Evolutionary conservation across 768 basidiomycete genomes (phyloP).

Genomic region (Agaricus subrufescens): DNA sequence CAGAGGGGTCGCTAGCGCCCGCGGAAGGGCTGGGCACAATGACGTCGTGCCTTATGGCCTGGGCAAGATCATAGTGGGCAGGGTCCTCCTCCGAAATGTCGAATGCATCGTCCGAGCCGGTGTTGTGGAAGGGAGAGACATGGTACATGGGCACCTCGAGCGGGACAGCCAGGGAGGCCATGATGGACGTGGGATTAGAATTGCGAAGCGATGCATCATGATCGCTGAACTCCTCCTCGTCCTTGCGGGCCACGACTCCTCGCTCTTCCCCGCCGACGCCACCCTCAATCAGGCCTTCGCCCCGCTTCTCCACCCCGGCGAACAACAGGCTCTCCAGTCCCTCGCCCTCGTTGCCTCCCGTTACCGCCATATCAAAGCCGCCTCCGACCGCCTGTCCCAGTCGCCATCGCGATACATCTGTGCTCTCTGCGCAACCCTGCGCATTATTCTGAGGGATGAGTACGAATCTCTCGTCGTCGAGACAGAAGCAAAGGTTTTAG

Average conservation of each 20-base stretch:
- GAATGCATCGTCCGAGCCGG: conserved; percentile 64
- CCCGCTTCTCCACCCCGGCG: conserved; percentile 83
- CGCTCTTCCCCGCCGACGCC: conserved; percentile 65
- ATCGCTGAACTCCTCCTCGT: conserved; percentile 86
- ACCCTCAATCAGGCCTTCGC: conserved; percentile 58
- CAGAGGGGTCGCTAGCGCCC: no score
- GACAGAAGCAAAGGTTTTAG: conserved; percentile 76
- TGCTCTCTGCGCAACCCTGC: conserved; percentile 70
- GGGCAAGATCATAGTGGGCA: conserved; percentile 48
- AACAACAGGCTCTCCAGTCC: conserved; percentile 77
- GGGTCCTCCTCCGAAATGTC: conserved; percentile 47
- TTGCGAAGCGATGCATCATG: conserved; percentile 39
- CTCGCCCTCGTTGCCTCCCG: conserved; percentile 71
- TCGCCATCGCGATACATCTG: conserved; percentile 74
- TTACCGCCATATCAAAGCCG: conserved; percentile 67
- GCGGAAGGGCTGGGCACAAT: conserved; percentile 17
- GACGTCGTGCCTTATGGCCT: conserved; percentile 59
- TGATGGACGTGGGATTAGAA: conserved; percentile 13
- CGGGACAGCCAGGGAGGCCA: conserved; percentile 10
- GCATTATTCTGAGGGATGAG: conserved; percentile 69
- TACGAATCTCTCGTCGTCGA: conserved; percentile 77
- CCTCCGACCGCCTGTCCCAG: conserved; percentile 44
- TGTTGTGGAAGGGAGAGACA: conserved; percentile 31
- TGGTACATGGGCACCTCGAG: conserved; percentile 17
- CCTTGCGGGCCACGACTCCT: conserved; percentile 83